Base-by-base conservation (phyloP, 2,329 filamentous ascomycete genomes). In the Diaporthe ampelina region DNA sequence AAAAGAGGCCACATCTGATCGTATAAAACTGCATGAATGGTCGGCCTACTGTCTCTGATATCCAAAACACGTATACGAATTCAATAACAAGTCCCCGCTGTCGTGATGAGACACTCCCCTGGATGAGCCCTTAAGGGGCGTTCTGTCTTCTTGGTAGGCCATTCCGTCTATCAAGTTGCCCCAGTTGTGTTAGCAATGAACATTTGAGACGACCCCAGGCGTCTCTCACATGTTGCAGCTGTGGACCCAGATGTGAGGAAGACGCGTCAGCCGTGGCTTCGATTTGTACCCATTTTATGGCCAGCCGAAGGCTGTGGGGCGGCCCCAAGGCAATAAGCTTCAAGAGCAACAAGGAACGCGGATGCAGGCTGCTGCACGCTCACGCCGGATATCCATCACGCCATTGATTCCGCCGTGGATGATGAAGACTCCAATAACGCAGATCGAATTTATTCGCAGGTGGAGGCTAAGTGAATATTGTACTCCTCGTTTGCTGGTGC, bases 221-320 rank as follows among this genome's bases (percentile, higher is more conserved):
- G 17, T 6, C 19, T 15, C n/a, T 24, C 37, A 43, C 37, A 13
- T 61, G 35, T 26, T 59, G 57, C 32, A 59, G n/a, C 21, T 59
- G 37, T 61, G 58, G 58, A 26, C 26, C 58, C n/a, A 61, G n/a
- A 6, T 29, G n/a, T 61, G 26, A 19, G 19, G 21, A n/a, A 19
- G 58, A 61, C 58, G 58, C 58, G 58, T n/a, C 26, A 61, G 58
- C 58, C 26, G n/a, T 43, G n/a, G 26, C 17, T 43, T 10, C 57
- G 26, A 45, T 19, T 10, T 61, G 37, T 43, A 4, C n/a, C 58
- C n/a, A 61, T 26, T 29, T 29, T 11, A 58, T 61, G 58, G 26
- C 58, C 26, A 29, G 37, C 11, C 9, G 8, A 29, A 61, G 37
- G 1, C 58, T 26, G 58, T 61, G 58, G 58, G 26, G 13, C 24